Conservation (phyloP, 108 stramenopile species). For the Hondaea fermentalgiana region DNA sequence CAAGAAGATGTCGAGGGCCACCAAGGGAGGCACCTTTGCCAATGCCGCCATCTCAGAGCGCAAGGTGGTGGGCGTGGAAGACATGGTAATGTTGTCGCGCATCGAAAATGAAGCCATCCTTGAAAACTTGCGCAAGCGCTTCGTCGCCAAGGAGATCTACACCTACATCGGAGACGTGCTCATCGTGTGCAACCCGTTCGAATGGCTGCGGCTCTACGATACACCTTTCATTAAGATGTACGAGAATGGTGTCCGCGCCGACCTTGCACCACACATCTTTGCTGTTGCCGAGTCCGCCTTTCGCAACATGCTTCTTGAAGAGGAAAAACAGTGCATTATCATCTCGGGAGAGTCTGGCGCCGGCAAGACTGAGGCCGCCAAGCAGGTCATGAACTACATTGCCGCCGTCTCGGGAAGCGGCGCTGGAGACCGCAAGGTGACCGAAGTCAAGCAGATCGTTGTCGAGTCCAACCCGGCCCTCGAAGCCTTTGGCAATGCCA, state of each 20-base stretch:
- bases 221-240: not conserved
- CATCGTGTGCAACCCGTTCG: constrained; percentile 44
- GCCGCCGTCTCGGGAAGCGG: constrained; percentile 3
- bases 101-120: constrained; percentile 50
- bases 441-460: constrained; percentile 31
- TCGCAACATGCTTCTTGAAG: not conserved
- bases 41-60: constrained; percentile 6
- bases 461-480: constrained; percentile 41
- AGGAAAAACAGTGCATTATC: constrained; percentile 28
- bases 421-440: not conserved
- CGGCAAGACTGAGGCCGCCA: constrained; percentile 56
- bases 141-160: constrained; percentile 39
- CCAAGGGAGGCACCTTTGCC: not conserved
- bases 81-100: constrained; percentile 39
- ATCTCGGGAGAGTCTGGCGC: constrained; percentile 49
- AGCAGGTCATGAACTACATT: constrained; percentile 71
- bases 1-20: not conserved
- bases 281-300: constrained; percentile 30
- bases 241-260: constrained; percentile 13
- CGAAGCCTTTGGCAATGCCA: constrained; percentile 46
- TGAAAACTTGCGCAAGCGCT: constrained; percentile 24
- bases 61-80: constrained; percentile 30
- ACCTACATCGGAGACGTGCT: constrained; percentile 38
- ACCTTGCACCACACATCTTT: constrained; percentile 30
- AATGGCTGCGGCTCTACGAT: constrained; percentile 20